These are phyloP conservation scores for Xylariaceae sp. DNA, from an alignment of 2,329 filamentous ascomycete genomes.

Conservation along the genomic window DNA sequence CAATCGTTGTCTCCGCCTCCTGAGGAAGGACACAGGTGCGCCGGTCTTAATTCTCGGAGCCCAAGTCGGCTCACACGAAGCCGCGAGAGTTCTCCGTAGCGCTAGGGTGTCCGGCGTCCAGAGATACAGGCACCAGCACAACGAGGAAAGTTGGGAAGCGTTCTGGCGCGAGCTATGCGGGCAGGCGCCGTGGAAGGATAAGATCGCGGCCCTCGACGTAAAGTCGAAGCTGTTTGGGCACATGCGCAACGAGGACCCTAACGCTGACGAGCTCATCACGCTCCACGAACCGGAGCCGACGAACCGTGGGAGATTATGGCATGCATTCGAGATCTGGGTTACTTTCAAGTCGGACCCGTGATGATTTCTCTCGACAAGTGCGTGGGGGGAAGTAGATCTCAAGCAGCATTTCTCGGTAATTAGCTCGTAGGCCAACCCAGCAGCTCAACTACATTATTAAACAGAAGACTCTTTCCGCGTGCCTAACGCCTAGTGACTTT, in stretches of 20 bases:
- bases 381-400: no score
- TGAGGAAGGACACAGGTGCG: slow-evolving; percentile 37
- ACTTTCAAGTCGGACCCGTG: slow-evolving; percentile 28
- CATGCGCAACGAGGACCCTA: slow-evolving; percentile 14
- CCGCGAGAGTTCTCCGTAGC: slow-evolving; percentile 13
- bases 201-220: slow-evolving; percentile 30
- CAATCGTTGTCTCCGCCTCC: slow-evolving; percentile 37
- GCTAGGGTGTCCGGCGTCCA: slow-evolving; percentile 9
- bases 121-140: slow-evolving; percentile 31
- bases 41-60: slow-evolving; percentile 42
- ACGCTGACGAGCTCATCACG: slow-evolving; percentile 14
- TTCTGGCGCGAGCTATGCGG: slow-evolving; percentile 34
- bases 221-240: slow-evolving; percentile 31
- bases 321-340: slow-evolving; percentile 37
- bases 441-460: no score
- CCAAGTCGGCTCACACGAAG: slow-evolving; percentile 27
- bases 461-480: no score
- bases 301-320: slow-evolving; percentile 23
- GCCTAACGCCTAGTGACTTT: no score
- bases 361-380: no score
- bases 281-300: slow-evolving; percentile 14
- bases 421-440: no score
- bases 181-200: slow-evolving; percentile 29
- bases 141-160: slow-evolving; percentile 31
- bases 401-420: no score